phyloP scores from a whole-genome alignment of 768 basidiomycete genomes.

The Auricularia auricula-judae region DNA sequence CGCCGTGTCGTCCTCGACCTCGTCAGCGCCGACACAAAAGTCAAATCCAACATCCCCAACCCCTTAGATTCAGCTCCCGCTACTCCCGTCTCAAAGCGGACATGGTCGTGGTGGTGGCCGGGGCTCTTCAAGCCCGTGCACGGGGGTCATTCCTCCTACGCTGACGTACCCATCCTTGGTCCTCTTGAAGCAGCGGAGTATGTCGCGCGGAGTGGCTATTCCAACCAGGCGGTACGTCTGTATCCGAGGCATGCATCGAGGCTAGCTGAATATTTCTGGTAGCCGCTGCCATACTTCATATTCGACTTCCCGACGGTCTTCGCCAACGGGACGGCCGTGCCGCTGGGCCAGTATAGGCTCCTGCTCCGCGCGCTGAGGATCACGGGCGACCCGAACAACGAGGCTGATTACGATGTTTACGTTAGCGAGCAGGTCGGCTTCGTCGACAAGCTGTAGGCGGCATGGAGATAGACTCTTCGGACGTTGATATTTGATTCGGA shows the following conservation, averaged over 20 bases:
- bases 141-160: background rate
- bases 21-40: background rate
- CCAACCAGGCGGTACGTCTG: background rate
- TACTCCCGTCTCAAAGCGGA: background rate
- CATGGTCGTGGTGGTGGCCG: background rate
- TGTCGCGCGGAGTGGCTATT: background rate
- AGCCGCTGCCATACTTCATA: background rate
- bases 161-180: background rate
- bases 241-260: too few species aligned
- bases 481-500: too few species aligned
- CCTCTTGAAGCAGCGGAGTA: background rate
- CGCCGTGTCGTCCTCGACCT: constrained; percentile 5
- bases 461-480: background rate
- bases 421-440: background rate
- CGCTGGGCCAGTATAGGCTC: background rate
- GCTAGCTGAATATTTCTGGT: background rate
- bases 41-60: constrained; percentile 1
- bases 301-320: background rate
- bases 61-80: background rate
- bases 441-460: background rate
- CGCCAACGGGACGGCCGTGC: constrained; percentile 1
- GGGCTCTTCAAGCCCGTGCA: background rate
- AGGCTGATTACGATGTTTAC: background rate
- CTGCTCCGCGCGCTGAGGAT: constrained; percentile 3
- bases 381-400: background rate